Evolutionary conservation across 345 rosid genomes (phyloP).

Genomic region (Noccaea caerulescens): DNA sequence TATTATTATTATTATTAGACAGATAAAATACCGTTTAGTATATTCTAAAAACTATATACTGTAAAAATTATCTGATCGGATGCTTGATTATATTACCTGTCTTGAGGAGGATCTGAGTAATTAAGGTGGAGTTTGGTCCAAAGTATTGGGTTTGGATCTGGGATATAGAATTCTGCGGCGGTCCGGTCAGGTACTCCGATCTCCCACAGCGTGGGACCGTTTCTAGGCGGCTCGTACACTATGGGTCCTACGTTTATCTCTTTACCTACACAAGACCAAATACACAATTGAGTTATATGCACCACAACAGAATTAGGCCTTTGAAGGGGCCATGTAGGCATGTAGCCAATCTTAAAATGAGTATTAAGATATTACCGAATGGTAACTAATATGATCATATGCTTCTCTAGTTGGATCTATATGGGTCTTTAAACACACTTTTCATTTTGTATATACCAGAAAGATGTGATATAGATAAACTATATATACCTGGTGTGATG

Average conservation of each 20-base stretch:
- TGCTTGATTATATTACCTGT: slow-evolving; percentile 46
- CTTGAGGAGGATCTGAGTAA: slow-evolving; percentile 2
- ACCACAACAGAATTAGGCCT: not conserved
- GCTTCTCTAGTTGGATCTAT: not conserved
- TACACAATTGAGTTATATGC: not conserved
- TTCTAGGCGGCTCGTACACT: slow-evolving; percentile 67
- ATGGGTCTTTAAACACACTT: not conserved
- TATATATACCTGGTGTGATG: slow-evolving; percentile 56
- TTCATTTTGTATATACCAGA: not conserved
- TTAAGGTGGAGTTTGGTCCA: slow-evolving; percentile 48
- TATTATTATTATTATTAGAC: not conserved
- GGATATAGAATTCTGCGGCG: slow-evolving; percentile 74
- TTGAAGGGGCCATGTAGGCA: not conserved
- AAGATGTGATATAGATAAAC: not conserved
- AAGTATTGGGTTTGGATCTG: slow-evolving; percentile 62
- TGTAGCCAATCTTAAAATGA: too few species aligned
- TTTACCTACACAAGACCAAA: slow-evolving; percentile 47
- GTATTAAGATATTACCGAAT: not conserved
- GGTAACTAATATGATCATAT: not conserved
- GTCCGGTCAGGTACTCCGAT: slow-evolving; percentile 80
- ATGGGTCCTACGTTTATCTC: slow-evolving; percentile 51
- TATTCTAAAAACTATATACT: not conserved
- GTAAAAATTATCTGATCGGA: not conserved
- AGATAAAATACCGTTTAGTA: slow-evolving; percentile 9
- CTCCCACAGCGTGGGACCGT: slow-evolving; percentile 85